Percentiles rank a stretch among this genome's conserved stretches.
These are phyloP conservation scores for Pythium aristosporum DNA, from an alignment of 352 stramenopile species.

Conservation along the genomic window DNA sequence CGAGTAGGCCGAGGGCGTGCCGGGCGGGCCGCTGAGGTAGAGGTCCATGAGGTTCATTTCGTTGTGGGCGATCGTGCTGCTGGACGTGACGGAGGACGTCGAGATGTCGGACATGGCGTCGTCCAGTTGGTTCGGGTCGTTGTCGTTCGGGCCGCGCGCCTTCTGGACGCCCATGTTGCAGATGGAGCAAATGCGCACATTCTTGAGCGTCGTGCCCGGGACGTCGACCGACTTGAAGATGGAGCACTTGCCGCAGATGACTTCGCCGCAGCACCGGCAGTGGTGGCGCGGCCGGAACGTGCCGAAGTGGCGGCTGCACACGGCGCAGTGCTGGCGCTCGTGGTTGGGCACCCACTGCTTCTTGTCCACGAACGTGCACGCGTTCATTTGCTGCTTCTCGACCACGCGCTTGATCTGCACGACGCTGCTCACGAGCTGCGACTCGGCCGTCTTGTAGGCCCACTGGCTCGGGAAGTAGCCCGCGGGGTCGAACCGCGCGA, in stretches of 20 bases:
- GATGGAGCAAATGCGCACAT: slow-evolving; percentile 81
- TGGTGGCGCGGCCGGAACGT: slow-evolving; percentile 84
- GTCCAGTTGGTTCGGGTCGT: slow-evolving; percentile 21
- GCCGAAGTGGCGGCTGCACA: slow-evolving; percentile 72
- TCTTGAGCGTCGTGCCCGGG: slow-evolving; percentile 76
- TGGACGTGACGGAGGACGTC: slow-evolving; percentile 75
- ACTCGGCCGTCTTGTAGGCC: slow-evolving; percentile 83
- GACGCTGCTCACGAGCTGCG: slow-evolving; percentile 73
- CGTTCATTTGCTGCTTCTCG: slow-evolving; percentile 87
- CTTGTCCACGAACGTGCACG: slow-evolving; percentile 82
- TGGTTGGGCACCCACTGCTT: slow-evolving; percentile 81
- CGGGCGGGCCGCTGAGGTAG: slow-evolving; percentile 60
- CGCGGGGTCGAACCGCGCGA: slow-evolving; percentile 66
- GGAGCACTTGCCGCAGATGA: slow-evolving; percentile 87
- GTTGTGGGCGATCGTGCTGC: slow-evolving; percentile 76
- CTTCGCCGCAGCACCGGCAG: slow-evolving; percentile 85
- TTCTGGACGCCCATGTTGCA: slow-evolving; percentile 87
- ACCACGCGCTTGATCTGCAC: slow-evolving; percentile 79
- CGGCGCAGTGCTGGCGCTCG: slow-evolving; percentile 63
- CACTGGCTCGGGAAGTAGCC: slow-evolving; percentile 82
- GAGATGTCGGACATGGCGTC: slow-evolving; percentile 77
- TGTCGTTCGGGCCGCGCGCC: slow-evolving; percentile 20
- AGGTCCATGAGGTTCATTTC: slow-evolving; percentile 86
- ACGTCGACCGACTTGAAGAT: slow-evolving; percentile 82
- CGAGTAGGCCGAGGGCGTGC: slow-evolving; percentile 75